Evolutionary conservation across 208 protist genomes (phyloP), one percentile per base, ranked within the genome.

Genomic region (Blastocrithidia nonstop): DNA sequence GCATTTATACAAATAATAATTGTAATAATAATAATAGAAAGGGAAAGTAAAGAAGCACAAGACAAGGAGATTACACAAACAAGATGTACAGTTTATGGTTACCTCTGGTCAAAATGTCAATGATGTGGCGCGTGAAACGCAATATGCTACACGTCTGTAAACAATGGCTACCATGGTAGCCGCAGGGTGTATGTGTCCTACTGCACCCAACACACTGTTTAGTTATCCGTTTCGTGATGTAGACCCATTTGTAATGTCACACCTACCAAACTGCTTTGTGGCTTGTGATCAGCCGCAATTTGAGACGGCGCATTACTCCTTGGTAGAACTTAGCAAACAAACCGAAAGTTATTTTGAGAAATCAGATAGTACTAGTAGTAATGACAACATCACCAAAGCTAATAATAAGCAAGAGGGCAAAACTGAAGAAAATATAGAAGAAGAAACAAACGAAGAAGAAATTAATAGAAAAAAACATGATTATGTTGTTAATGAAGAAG

Each of bases 141-240:
- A 38, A 11, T 74, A 67, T 20, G 28, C 45, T 19, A 65, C 63
- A 6, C 67, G 71, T 0, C 50, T 90, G 0, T 78, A 88, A 15
- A 58, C 79, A 4, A 72, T 96, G 75, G 57, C 58, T 15, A 63
- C 74, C 54, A 54, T 89, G 16, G 38, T 94, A 31, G 68, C 50
- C 33, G 76, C 61, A 3, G 78, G 75, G 2, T 90, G 82, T 28
- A 66, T 81, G 20, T 90, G 77, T 43, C 89, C 89, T 11, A 94
- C 89, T 11, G 83, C 86, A 0, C 89, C 89, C 4, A 90, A 94
- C 60, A 94, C 82, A 2, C 61, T 94, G n/a, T 84, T 79, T 47
- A 92, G 88, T 38, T 96, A 94, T 43, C 84, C 89, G 7, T 96
- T 93, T 45, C 55, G 62, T 32, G 46, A 82, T 8, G 35, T 40